Conservation (phyloP, 176 grass and related monocot genomes). For the Thinopyrum elongatum region DNA sequence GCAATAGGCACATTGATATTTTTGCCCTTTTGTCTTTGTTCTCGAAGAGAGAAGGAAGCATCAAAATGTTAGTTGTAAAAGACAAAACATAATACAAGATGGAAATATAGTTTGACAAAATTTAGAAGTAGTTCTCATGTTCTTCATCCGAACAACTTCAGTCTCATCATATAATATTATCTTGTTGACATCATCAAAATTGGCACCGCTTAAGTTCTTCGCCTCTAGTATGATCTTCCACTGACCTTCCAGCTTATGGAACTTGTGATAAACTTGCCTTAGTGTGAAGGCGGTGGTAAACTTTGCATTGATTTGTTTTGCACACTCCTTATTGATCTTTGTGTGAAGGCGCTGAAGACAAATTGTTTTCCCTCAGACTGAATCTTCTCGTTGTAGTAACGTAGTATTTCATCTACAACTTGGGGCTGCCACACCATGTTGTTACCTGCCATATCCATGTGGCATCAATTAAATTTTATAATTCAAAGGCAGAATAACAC, state of each 20-base stretch:
- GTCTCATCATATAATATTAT: neutral
- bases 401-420: neutral
- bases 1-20: no score
- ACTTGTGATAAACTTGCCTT: neutral
- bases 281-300: neutral
- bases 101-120: no score
- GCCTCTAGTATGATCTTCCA: neutral
- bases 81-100: no score
- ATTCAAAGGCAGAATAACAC: neutral
- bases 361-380: neutral
- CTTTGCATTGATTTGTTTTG: neutral
- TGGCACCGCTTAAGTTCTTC: neutral
- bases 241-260: neutral
- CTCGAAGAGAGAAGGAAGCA: no score
- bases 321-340: no score
- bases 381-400: slow-evolving; percentile 9
- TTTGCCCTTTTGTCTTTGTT: no score
- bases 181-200: slow-evolving; percentile 18
- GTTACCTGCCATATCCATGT: neutral
- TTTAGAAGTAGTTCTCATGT: no score
- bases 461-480: neutral
- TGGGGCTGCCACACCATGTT: neutral
- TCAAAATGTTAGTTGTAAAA: no score
- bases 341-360: no score
- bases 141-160: neutral